Conservation (phyloP, 192 early-diverging fungal genomes). For the Spinellus fusiger region DNA sequence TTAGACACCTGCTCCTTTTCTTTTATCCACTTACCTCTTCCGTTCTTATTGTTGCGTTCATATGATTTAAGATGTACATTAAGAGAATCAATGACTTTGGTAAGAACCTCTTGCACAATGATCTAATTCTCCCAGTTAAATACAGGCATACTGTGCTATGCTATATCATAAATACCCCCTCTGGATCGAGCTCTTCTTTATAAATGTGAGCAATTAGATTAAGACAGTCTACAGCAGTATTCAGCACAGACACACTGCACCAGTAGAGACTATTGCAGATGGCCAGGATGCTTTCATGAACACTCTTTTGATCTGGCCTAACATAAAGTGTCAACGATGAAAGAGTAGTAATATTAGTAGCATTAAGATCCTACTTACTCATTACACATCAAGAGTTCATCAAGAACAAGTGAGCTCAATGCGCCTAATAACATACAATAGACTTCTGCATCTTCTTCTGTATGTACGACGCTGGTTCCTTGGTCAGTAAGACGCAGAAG, state of each 20-base stretch:
- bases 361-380: conserved; percentile 15
- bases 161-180: conserved; percentile 35
- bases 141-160: not conserved
- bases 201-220: conserved; percentile 54
- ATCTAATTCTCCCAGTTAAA: conserved; percentile 16
- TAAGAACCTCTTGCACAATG: conserved; percentile 53
- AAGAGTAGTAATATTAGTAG: not conserved
- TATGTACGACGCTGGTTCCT: conserved; percentile 2
- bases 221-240: conserved; percentile 60
- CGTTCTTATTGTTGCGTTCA: conserved; percentile 31
- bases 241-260: conserved; percentile 52
- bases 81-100: conserved; percentile 60
- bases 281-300: conserved; percentile 57
- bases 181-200: conserved; percentile 44
- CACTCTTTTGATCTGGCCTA: conserved; percentile 32
- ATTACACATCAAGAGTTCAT: conserved; percentile 28
- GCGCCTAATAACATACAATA: conserved; percentile 39
- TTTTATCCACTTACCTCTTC: conserved; percentile 21
- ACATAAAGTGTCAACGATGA: not conserved
- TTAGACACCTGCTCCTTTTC: conserved; percentile 7
- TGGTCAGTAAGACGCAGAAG: conserved; percentile 20
- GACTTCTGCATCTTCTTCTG: conserved; percentile 23
- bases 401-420: conserved; percentile 21
- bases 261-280: conserved; percentile 64
- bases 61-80: conserved; percentile 59